Evolutionary conservation across 352 stramenopile species (phyloP).

Genomic region (Pythium angustatum): DNA sequence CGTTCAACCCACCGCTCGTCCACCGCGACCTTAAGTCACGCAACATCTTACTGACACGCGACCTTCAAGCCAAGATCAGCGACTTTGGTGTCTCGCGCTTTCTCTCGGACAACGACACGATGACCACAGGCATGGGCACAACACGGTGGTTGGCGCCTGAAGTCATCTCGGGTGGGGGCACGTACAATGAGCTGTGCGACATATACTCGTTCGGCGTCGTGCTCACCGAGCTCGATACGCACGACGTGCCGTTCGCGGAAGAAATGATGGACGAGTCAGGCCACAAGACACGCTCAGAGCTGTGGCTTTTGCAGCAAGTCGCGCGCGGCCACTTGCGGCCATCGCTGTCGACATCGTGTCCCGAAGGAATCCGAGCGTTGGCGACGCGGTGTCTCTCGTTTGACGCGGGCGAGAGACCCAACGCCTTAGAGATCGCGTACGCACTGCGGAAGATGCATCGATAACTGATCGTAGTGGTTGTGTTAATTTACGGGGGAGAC

Average conservation of each 20-base stretch:
- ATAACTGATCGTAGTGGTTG: too few relatives aligned
- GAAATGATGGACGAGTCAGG: too few relatives aligned
- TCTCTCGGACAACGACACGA: neutral
- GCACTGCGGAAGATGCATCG: neutral
- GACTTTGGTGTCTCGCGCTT: neutral
- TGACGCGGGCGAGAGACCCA: neutral
- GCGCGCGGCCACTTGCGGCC: neutral
- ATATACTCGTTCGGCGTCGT: conserved; percentile 61
- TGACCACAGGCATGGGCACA: neutral
- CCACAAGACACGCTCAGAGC: too few relatives aligned
- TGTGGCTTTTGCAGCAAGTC: neutral
- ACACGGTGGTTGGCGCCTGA: neutral
- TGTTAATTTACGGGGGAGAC: too few relatives aligned
- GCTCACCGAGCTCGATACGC: conserved; percentile 19
- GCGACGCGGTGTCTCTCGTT: neutral
- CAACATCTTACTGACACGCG: neutral
- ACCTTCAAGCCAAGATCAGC: neutral
- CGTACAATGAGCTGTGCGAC: conserved; percentile 30
- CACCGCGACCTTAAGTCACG: conserved; percentile 1
- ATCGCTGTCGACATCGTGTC: neutral
- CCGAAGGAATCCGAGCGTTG: neutral
- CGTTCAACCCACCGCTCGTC: neutral
- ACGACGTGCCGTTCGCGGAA: neutral
- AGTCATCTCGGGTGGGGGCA: neutral
- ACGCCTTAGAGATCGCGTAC: neutral